Percentiles rank a stretch among this genome's conserved stretches.
These are phyloP conservation scores for Claviceps maximensis DNA, from an alignment of 2,329 filamentous ascomycete genomes.

Conservation along the genomic window DNA sequence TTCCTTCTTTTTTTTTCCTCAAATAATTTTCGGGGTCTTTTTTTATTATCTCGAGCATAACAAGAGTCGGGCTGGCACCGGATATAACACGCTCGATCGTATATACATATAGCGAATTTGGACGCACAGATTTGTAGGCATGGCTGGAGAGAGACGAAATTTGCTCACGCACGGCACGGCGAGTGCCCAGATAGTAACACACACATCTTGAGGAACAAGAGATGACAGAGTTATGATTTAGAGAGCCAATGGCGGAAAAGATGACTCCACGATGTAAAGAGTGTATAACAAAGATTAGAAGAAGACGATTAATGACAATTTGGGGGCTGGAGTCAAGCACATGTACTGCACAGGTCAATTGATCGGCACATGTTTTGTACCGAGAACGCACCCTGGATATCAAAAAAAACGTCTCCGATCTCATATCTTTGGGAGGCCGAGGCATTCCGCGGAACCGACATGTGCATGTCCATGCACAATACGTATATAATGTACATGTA, in stretches of 20 bases:
- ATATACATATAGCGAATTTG: not conserved
- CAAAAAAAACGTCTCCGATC: too few species aligned
- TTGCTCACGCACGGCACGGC: not conserved
- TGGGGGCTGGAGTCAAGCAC: constrained; percentile 1
- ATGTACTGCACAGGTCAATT: too few species aligned
- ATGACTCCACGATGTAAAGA: constrained; percentile 3
- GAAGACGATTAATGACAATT: constrained; percentile 4
- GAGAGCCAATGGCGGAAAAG: not conserved
- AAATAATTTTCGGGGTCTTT: not conserved
- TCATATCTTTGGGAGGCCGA: too few species aligned
- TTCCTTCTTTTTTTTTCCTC: not conserved
- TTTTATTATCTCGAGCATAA: not conserved
- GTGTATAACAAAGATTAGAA: constrained; percentile 5
- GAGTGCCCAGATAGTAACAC: too few species aligned
- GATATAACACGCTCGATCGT: not conserved
- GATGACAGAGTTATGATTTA: not conserved
- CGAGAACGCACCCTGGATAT: too few species aligned
- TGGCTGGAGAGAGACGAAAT: too few species aligned
- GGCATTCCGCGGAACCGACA: too few species aligned
- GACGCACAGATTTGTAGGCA: too few species aligned
- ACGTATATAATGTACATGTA: too few species aligned
- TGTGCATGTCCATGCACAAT: too few species aligned
- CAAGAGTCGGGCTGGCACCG: constrained; percentile 8
- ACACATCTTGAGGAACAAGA: not conserved
- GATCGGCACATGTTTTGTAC: too few species aligned